phyloP scores from a whole-genome alignment of 139 green algal genomes.

The Closterium sp. region DNA sequence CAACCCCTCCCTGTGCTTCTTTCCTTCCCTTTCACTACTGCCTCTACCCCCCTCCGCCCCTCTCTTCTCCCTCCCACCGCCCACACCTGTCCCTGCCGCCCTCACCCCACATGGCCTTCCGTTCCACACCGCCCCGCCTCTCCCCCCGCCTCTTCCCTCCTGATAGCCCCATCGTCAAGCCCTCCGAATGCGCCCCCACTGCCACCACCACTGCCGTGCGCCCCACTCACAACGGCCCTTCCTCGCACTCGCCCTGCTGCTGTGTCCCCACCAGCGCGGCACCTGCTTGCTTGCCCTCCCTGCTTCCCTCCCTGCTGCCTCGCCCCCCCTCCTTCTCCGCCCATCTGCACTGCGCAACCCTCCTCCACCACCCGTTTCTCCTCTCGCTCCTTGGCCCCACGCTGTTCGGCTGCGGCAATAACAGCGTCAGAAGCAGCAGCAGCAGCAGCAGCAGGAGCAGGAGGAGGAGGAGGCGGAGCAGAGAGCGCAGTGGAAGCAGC shows the following conservation, averaged over 20 bases:
- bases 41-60: neutral
- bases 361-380: neutral
- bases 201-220: too few relatives aligned
- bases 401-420: neutral
- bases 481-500: neutral
- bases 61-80: neutral
- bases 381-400: neutral
- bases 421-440: neutral
- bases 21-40: neutral
- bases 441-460: neutral
- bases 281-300: too few relatives aligned
- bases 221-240: too few relatives aligned
- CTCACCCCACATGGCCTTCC: neutral
- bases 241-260: too few relatives aligned
- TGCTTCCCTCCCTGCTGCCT: too few relatives aligned
- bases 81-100: neutral
- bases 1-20: neutral
- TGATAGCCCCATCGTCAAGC: neutral
- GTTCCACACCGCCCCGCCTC: neutral
- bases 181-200: too few relatives aligned
- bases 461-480: neutral
- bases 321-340: neutral
- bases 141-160: neutral
- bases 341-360: neutral
- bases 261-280: too few relatives aligned